Conservation (phyloP, 2,329 filamentous ascomycete species). For the Fusarium albidum region DNA sequence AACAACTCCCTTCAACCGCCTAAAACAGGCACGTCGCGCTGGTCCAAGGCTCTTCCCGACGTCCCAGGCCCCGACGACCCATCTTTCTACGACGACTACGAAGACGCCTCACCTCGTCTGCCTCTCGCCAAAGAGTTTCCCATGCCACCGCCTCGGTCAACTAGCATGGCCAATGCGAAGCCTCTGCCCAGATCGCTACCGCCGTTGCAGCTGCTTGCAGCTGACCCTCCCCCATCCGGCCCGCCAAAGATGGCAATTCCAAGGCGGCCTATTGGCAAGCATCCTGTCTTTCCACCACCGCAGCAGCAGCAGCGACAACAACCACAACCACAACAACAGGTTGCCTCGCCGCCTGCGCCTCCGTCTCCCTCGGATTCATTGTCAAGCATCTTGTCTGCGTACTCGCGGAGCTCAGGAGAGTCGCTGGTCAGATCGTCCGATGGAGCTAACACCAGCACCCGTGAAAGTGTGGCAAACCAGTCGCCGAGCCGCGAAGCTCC, state of each 20-base stretch:
- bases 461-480: conserved; percentile 33
- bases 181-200: conserved; percentile 35
- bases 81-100: conserved; percentile 35
- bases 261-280: conserved; percentile 36
- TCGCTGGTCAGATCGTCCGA: conserved; percentile 53
- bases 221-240: conserved; percentile 25
- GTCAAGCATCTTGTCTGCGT: conserved; percentile 64
- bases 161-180: conserved; percentile 35
- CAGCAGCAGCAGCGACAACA: conserved; percentile 26
- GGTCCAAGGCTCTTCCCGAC: conserved; percentile 65
- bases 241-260: conserved; percentile 39
- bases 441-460: conserved; percentile 40
- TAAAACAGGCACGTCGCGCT: conserved; percentile 59
- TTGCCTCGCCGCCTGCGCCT: conserved; percentile 32
- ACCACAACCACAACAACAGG: conserved; percentile 27
- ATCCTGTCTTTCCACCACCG: conserved; percentile 24
- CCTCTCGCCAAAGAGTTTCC: conserved; percentile 36
- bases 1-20: conserved; percentile 37
- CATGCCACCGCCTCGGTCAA: conserved; percentile 38
- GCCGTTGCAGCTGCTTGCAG: conserved; percentile 37
- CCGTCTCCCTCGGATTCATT: conserved; percentile 58
- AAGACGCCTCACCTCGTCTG: conserved; percentile 26
- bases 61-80: conserved; percentile 49
- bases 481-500: conserved; percentile 38
- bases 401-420: conserved; percentile 57